These are phyloP conservation scores for Aphanomyces astaci DNA, from an alignment of 352 stramenopile species.

Conservation along the genomic window DNA sequence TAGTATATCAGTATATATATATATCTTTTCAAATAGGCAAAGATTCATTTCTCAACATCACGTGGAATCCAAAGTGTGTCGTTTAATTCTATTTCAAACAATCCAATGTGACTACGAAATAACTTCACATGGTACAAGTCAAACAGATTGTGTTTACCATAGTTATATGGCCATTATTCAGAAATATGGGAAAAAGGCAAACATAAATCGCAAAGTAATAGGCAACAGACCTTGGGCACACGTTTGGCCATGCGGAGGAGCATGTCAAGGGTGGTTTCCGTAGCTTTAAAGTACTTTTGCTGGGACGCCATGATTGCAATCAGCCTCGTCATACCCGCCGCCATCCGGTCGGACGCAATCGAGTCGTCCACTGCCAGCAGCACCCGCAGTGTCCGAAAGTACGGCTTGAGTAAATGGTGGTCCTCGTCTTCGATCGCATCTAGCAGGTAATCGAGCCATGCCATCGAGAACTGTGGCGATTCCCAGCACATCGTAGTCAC, in stretches of 20 bases:
- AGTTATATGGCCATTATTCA: too few species aligned
- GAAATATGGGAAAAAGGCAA: too few species aligned
- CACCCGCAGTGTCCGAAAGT: slow-evolving; percentile 78
- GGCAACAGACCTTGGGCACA: slow-evolving; percentile 42
- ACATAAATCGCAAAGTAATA: neutral
- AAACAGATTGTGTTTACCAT: too few species aligned
- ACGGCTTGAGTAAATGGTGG: slow-evolving; percentile 82
- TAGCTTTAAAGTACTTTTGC: slow-evolving; percentile 81
- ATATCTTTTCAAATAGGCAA: too few species aligned
- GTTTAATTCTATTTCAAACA: too few species aligned
- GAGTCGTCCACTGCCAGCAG: slow-evolving; percentile 73
- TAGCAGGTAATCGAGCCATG: slow-evolving; percentile 59
- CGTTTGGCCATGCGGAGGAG: slow-evolving; percentile 72
- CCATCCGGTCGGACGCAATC: slow-evolving; percentile 48
- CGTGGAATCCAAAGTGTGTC: too few species aligned
- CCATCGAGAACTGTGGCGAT: slow-evolving; percentile 43
- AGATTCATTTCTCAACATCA: too few species aligned
- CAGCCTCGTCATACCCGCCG: slow-evolving; percentile 59
- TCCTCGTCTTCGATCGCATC: slow-evolving; percentile 71
- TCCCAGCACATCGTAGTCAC: slow-evolving; percentile 74
- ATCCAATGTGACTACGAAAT: too few species aligned
- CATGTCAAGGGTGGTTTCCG: slow-evolving; percentile 81
- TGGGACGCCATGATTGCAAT: slow-evolving; percentile 75
- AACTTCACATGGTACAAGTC: too few species aligned
- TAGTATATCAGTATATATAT: too few species aligned